A percentile compares a stretch with the other conserved stretches of the same genome.
These are phyloP conservation scores for Pichia sp. DNA, from an alignment of 1,139 yeast species.

Conservation along the genomic window DNA sequence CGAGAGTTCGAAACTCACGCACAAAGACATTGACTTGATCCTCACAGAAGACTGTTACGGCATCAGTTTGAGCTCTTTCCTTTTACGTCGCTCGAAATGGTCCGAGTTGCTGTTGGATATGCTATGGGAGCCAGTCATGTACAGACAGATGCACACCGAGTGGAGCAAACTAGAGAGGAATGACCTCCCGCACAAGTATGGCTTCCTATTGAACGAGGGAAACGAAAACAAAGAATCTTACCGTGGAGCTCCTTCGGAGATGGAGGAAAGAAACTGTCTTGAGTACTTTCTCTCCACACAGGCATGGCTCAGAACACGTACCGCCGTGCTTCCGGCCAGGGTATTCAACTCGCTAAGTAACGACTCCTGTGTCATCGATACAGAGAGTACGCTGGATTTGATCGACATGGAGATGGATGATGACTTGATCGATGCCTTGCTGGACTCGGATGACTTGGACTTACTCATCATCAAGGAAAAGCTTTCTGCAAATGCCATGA, in stretches of 20 bases:
- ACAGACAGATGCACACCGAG: constrained; percentile 93
- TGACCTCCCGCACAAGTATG: constrained; percentile 26
- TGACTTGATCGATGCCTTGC: constrained; percentile 45
- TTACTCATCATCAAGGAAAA: constrained; percentile 2
- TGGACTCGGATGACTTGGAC: constrained; percentile 35
- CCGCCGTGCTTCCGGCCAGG: constrained; percentile 55
- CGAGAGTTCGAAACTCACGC: constrained; percentile 23
- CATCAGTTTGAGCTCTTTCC: constrained; percentile 84
- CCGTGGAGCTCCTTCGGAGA: constrained; percentile 44
- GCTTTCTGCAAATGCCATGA: neutral
- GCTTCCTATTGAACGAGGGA: constrained; percentile 26
- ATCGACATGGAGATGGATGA: constrained; percentile 11
- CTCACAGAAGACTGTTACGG: constrained; percentile 97
- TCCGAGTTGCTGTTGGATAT: constrained; percentile 74
- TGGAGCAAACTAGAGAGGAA: constrained; percentile 44
- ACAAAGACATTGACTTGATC: constrained; percentile 75
- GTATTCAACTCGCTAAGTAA: constrained; percentile 7
- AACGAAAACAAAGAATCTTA: constrained; percentile 11
- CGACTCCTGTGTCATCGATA: constrained; percentile 9
- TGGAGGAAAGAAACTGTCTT: constrained; percentile 92
- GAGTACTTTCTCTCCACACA: constrained; percentile 74
- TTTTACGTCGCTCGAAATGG: constrained; percentile 83
- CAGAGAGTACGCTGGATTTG: constrained; percentile 4
- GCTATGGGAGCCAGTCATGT: constrained; percentile 98
- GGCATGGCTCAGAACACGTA: constrained; percentile 83